Evolutionary conservation across 2,329 filamentous ascomycete species (phyloP), one percentile per base, ranked within the genome.

Genomic region (Trichophyton rubrum): DNA sequence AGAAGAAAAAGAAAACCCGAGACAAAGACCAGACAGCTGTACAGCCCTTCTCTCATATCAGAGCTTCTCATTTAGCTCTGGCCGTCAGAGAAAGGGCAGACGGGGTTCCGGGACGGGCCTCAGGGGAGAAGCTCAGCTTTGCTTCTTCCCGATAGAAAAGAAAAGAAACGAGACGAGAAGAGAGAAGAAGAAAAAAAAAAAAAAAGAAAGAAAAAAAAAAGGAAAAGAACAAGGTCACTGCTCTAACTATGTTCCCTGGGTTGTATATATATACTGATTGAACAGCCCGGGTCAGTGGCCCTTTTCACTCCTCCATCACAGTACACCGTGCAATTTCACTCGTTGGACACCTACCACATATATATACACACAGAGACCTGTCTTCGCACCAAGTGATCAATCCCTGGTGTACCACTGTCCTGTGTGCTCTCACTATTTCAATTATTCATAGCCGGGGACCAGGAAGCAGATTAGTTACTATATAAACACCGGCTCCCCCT

Each of bases 1-100:
- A 38, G 33, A 38, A 35, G 27, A 55, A 55, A 55, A 55, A 55
- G 51, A 35, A 55, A 55, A 55, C 51, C 30, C 30, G 51, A 55
- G 51, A 55, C 51, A 55, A 55, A 35, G 51, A 55, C 51, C 51
- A 55, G 51, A 55, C 51, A 55, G 27, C 9, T 9, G 13, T 9
- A 38, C 33, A 38, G 33, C 33, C 33, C 33, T 1, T 38, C 27
- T 35, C 30, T 30, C 27, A 30, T 30, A 38, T 17, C 30, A 55
- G n/a, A 22, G 27, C 51, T 55, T 17, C 20, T 8, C 43, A 38
- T 24, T 8, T 38, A 55, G 51, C 51, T 55, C 51, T 55, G 30
- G 51, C 27, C 30, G n/a, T 30, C n/a, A 55, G 51, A 55, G n/a
- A 38, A 38, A 27, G 51, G 51, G 51, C 20, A 55, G 51, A 55